Conservation (phyloP, 1,139 yeast genomes). For the Suhomyces bribrorum region DNA sequence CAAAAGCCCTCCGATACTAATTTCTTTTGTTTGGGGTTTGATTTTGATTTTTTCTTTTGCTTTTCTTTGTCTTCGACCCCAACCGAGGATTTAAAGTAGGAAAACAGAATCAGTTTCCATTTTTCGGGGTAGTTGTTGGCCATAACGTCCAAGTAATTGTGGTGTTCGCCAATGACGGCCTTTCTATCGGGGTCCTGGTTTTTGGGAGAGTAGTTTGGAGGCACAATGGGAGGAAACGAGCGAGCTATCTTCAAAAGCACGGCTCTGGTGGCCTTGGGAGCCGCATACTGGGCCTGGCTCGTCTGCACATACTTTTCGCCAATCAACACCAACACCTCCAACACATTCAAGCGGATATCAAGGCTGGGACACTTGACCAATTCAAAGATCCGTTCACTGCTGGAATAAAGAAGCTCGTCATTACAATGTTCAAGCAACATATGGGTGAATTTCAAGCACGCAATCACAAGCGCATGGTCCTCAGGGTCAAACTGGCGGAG, state of each 20-base stretch:
- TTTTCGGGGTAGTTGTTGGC: conserved; percentile 52
- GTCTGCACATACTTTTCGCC: conserved; percentile 41
- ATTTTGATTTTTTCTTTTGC: conserved; percentile 11
- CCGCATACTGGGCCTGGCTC: conserved; percentile 39
- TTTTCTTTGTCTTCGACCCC: conserved; percentile 1
- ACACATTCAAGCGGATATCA: conserved; percentile 59
- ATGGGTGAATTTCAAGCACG: conserved; percentile 63
- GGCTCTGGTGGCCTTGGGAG: conserved; percentile 44
- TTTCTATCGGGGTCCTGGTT: conserved; percentile 19
- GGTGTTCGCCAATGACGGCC: conserved; percentile 46
- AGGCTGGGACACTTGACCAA: conserved; percentile 63
- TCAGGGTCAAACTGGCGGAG: conserved; percentile 44
- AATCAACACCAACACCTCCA: conserved; percentile 62
- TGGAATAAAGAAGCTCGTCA: conserved; percentile 66
- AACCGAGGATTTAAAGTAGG: conserved; percentile 44
- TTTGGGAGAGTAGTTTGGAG: conserved; percentile 35
- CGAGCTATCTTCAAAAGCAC: conserved; percentile 55
- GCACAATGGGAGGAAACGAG: conserved; percentile 54
- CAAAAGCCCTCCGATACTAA: conserved; percentile 44
- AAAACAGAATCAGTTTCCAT: conserved; percentile 60
- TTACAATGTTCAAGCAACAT: conserved; percentile 69
- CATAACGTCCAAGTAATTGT: conserved; percentile 55
- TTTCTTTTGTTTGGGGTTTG: conserved; percentile 5
- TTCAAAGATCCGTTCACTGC: conserved; percentile 61
- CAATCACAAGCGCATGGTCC: conserved; percentile 50